Percentiles rank a stretch among this genome's conserved stretches.
These are phyloP conservation scores for Candida arabinofermentans DNA, from an alignment of 805 yeast species.

Conservation along the genomic window DNA sequence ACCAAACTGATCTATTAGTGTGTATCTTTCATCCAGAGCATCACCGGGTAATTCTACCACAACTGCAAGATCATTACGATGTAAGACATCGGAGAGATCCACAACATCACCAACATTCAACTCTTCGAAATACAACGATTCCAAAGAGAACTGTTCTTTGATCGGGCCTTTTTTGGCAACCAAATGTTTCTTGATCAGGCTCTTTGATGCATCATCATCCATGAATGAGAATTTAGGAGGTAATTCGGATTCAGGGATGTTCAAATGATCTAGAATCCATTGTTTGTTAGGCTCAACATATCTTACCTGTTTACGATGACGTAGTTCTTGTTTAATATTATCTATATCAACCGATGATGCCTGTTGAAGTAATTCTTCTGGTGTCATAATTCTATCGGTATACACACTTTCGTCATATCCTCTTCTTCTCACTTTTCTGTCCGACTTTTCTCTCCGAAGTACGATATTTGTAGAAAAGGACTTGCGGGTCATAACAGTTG, in stretches of 20 bases:
- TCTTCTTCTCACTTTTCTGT: too few relatives aligned
- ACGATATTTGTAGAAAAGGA: too few relatives aligned
- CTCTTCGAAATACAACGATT: slow-evolving; percentile 23
- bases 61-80: slow-evolving; percentile 46
- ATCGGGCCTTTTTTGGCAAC: slow-evolving; percentile 5
- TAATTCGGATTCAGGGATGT: slow-evolving; percentile 4
- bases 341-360: slow-evolving; percentile 28
- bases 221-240: slow-evolving; percentile 15
- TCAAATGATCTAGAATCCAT: slow-evolving; percentile 21
- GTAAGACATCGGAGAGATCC: slow-evolving; percentile 39
- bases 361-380: slow-evolving; percentile 27
- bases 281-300: slow-evolving; percentile 27
- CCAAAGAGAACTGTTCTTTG: slow-evolving; percentile 7
- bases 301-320: slow-evolving; percentile 20
- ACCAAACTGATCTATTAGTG: slow-evolving; percentile 56
- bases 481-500: too few relatives aligned
- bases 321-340: slow-evolving; percentile 19
- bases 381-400: slow-evolving; percentile 24
- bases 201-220: slow-evolving; percentile 12
- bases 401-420: neutral
- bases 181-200: slow-evolving; percentile 3
- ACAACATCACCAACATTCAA: slow-evolving; percentile 62
- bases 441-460: too few relatives aligned
- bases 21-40: slow-evolving; percentile 49
- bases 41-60: slow-evolving; percentile 50